Evolutionary conservation across 83 land plant genomes (phyloP).

Genomic region (Isoetes engelmannii): DNA sequence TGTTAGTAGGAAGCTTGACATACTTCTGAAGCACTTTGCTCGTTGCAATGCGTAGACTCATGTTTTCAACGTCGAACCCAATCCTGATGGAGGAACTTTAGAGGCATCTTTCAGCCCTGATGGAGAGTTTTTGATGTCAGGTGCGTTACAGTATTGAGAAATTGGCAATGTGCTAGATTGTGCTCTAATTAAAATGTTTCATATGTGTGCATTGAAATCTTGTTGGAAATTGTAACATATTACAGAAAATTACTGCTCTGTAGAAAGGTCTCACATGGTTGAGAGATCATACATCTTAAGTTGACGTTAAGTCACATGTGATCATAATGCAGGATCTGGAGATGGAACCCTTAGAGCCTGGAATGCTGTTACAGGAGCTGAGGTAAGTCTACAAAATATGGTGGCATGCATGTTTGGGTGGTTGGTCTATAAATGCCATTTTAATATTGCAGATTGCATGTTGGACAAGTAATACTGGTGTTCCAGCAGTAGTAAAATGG

Average conservation of each 20-base stretch:
- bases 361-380: slow-evolving; percentile 52
- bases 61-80: slow-evolving; percentile 72
- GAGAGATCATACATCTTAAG: too few relatives aligned
- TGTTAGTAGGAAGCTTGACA: too few relatives aligned
- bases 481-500: slow-evolving; percentile 9
- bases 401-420: neutral
- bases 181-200: too few relatives aligned
- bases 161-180: too few relatives aligned
- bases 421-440: neutral
- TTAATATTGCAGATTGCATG: neutral
- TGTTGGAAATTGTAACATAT: too few relatives aligned
- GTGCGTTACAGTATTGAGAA: slow-evolving; percentile 20
- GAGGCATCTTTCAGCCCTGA: slow-evolving; percentile 98
- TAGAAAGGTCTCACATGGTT: too few relatives aligned
- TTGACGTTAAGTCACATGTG: neutral
- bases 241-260: too few relatives aligned
- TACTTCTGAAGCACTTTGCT: too few relatives aligned
- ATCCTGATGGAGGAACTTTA: slow-evolving; percentile 52
- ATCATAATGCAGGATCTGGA: slow-evolving; percentile 65
- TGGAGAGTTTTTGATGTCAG: slow-evolving; percentile 84
- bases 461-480: slow-evolving; percentile 2
- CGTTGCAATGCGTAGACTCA: slow-evolving; percentile 42
- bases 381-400: slow-evolving; percentile 40
- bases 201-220: too few relatives aligned
- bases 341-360: slow-evolving; percentile 92